A percentile compares a stretch with the other conserved stretches of the same genome.
phyloP scores from a whole-genome alignment of 306 rosid genomes.

The Pyrus betulifolia region DNA sequence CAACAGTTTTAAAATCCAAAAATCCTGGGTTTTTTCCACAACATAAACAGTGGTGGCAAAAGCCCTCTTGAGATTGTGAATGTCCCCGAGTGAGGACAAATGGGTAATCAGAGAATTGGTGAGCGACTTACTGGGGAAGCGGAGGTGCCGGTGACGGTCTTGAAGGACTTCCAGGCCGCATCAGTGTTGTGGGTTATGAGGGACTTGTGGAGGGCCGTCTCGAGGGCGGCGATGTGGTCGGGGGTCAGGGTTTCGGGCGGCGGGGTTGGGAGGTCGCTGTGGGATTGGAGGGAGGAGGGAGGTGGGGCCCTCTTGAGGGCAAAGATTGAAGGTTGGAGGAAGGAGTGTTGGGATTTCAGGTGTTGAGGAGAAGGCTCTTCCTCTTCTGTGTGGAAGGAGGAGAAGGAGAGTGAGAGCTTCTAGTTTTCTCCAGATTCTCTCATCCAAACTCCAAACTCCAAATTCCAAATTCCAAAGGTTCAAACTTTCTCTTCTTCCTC shows the following conservation, averaged over 20 bases:
- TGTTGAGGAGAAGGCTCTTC: slow-evolving; percentile 42
- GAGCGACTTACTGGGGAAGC: slow-evolving; percentile 68
- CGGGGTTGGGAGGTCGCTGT: slow-evolving; percentile 25
- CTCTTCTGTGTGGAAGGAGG: slow-evolving; percentile 29
- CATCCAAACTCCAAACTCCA: not conserved
- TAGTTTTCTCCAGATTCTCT: slow-evolving; percentile 37
- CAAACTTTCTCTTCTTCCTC: not conserved
- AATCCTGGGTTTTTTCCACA: slow-evolving; percentile 51
- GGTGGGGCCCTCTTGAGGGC: slow-evolving; percentile 36
- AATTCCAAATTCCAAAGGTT: slow-evolving; percentile 10
- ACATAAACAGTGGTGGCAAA: slow-evolving; percentile 60
- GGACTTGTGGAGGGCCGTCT: slow-evolving; percentile 64
- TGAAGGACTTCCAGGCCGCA: slow-evolving; percentile 89
- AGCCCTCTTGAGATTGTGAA: slow-evolving; percentile 72
- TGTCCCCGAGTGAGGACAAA: slow-evolving; percentile 57
- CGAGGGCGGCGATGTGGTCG: slow-evolving; percentile 31
- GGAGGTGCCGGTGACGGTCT: slow-evolving; percentile 52
- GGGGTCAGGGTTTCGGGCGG: slow-evolving; percentile 34
- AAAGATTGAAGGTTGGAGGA: slow-evolving; percentile 82
- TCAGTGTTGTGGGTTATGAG: slow-evolving; percentile 46
- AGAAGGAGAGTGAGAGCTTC: slow-evolving; percentile 14
- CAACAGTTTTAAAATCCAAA: slow-evolving; percentile 41
- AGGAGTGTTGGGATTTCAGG: slow-evolving; percentile 62
- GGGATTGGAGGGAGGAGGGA: slow-evolving; percentile 8
- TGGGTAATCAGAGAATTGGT: slow-evolving; percentile 63